A percentile compares a stretch with the other conserved stretches of the same genome.
Evolutionary conservation across 2,329 filamentous ascomycete genomes (phyloP).

Genomic region (Fusarium hostae): DNA sequence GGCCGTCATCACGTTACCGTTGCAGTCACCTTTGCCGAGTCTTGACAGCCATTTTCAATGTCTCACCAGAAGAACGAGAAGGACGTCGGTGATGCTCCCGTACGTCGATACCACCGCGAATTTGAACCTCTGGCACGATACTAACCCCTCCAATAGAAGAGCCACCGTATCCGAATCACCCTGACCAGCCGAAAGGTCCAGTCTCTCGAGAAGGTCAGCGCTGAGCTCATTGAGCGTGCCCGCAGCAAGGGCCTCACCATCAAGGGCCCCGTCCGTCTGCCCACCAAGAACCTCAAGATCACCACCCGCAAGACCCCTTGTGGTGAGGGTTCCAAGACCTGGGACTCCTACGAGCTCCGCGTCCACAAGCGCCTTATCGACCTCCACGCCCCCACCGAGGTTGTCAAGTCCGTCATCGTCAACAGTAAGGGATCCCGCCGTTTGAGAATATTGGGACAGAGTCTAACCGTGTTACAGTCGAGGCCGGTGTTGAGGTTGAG

Average conservation of each 20-base stretch:
- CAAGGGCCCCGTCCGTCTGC: constrained; percentile 97
- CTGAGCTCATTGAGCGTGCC: constrained; percentile 97
- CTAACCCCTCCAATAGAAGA: constrained; percentile 68
- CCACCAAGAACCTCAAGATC: constrained; percentile 96
- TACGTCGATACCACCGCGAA: constrained; percentile 57
- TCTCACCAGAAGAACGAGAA: constrained; percentile 97
- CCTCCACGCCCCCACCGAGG: constrained; percentile 96
- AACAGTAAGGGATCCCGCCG: constrained; percentile 64
- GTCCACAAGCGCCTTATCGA: constrained; percentile 99
- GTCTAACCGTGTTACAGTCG: constrained; percentile 57
- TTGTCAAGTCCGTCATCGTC: constrained; percentile 96
- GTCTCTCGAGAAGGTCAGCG: constrained; percentile 97
- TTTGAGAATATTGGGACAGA: neutral
- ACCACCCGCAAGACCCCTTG: constrained; percentile 98
- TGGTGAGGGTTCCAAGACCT: constrained; percentile 99
- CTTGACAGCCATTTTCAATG: constrained; percentile 81
- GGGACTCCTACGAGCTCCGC: constrained; percentile 99
- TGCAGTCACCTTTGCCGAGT: constrained; percentile 73
- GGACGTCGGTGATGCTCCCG: constrained; percentile 88
- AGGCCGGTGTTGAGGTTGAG: constrained; percentile 93
- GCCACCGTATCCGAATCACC: constrained; percentile 98
- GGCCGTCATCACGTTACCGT: constrained; percentile 83
- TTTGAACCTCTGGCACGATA: constrained; percentile 1
- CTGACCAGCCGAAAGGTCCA: constrained; percentile 94
- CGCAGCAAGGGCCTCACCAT: constrained; percentile 98